phyloP scores from a whole-genome alignment of 257 asterid species.

The Vinca minor region DNA sequence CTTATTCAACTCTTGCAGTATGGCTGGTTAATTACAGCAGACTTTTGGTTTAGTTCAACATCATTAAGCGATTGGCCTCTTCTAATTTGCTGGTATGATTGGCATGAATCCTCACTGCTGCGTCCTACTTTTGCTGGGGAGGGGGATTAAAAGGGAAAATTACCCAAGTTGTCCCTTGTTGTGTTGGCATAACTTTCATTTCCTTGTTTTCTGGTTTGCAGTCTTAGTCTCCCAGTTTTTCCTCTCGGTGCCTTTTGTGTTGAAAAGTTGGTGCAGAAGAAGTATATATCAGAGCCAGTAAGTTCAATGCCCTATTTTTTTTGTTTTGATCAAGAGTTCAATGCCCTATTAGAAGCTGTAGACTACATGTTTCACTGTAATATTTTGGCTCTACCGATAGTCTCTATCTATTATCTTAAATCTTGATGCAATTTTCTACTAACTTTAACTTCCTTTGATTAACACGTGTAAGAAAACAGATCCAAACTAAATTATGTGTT shows the following conservation, averaged over 20 bases:
- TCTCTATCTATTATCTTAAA: too few relatives aligned
- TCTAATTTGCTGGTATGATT: constrained; percentile 81
- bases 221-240: constrained; percentile 74
- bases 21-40: constrained; percentile 81
- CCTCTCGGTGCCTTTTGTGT: constrained; percentile 77
- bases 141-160: too few relatives aligned
- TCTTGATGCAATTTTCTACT: too few relatives aligned
- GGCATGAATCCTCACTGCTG: constrained; percentile 10
- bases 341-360: too few relatives aligned
- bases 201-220: constrained; percentile 28
- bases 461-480: too few relatives aligned
- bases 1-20: constrained; percentile 49
- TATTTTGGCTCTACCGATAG: too few relatives aligned
- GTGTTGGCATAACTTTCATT: background rate
- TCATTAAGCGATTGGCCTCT: constrained; percentile 95
- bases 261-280: constrained; percentile 57
- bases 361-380: too few relatives aligned
- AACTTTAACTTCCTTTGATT: too few relatives aligned
- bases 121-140: too few relatives aligned
- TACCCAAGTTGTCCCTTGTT: background rate
- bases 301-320: constrained; percentile 33
- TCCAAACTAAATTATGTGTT: too few relatives aligned
- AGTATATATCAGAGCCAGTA: constrained; percentile 56
- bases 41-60: constrained; percentile 86
- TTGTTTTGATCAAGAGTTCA: too few relatives aligned